Conservation (phyloP, 306 rosid genomes). For the Carpinus viminea region DNA sequence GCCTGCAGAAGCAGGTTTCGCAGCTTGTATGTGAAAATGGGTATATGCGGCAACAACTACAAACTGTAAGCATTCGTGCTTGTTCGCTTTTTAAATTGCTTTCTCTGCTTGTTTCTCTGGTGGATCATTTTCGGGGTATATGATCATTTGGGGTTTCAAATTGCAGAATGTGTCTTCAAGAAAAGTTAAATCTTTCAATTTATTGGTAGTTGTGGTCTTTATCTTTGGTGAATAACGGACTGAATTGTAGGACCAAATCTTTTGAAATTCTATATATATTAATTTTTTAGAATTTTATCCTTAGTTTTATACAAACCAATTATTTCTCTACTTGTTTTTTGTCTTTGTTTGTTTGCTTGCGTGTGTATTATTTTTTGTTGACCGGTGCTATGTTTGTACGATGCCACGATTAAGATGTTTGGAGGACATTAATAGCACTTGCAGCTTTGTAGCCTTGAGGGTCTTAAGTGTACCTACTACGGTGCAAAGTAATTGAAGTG, state of each 20-base stretch:
- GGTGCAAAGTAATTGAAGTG: conserved; percentile 9
- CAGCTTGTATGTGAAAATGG: conserved; percentile 96
- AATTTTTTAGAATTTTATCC: background rate
- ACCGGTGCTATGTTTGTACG: background rate
- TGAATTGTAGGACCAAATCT: background rate
- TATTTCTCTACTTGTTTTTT: background rate
- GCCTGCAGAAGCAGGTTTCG: conserved; percentile 96
- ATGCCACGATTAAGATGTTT: conserved; percentile 1
- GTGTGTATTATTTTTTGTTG: background rate
- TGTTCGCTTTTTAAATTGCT: conserved; percentile 3
- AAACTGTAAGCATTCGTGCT: conserved; percentile 57
- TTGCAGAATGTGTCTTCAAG: background rate
- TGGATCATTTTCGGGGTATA: background rate
- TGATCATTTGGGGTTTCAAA: background rate
- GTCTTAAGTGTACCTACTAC: background rate
- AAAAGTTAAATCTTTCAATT: background rate
- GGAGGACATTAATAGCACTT: conserved; percentile 6
- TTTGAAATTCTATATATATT: background rate
- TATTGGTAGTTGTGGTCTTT: background rate
- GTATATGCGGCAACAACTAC: conserved; percentile 84
- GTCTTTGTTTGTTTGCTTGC: background rate
- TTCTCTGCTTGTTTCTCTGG: background rate
- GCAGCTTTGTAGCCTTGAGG: background rate
- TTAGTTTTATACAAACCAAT: background rate
- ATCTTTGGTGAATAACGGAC: background rate